Base-by-base conservation (phyloP, 208 protist species). In the Crithidia expoeki region DNA sequence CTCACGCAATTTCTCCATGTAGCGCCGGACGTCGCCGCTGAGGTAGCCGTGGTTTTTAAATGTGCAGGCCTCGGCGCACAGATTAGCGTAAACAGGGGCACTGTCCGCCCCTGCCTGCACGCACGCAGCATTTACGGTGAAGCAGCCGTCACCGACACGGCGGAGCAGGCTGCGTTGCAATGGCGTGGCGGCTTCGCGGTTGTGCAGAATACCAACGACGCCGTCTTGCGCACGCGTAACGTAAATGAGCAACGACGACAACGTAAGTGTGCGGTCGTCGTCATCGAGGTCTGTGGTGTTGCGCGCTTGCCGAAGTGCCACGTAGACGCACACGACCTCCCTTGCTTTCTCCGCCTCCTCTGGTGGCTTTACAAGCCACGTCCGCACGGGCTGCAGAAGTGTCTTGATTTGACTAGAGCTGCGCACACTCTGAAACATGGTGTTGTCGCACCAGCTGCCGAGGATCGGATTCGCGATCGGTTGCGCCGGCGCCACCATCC, bases 171-270 rank as follows among this genome's bases (percentile, higher is more conserved):
- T 72, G 32, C 49, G 50, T 50, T 77, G 56, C 38, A 66, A 33
- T 11, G 60, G 36, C 32, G 76, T 53, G 17, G 55, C 70, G 17
- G 33, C 28, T n/a, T 32, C 23, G 0, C 60, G 42, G 34, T 72
- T 36, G 51, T 34, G 55, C 40, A 73, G 40, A 23, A 68, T 2
- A 23, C 46, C 14, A 32, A 69, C 55, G 30, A 46, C 67, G 23
- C 59, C 46, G 56, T 53, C 50, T 11, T 62, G 57, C 21, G 19
- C 72, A 16, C 74, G 38, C 23, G 67, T 55, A 16, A 74, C n/a
- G 55, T 71, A 53, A 19, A 82, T 53, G 38, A 72, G 52, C 32
- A 72, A 34, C 44, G 76, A 82, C 23, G 68, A 76, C 63, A 82
- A 55, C 38, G 56, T 66, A 42, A 63, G 19, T 14, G 46, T 47